phyloP scores from a whole-genome alignment of 2,329 filamentous ascomycete species.

The Botrytis paeoniae region DNA sequence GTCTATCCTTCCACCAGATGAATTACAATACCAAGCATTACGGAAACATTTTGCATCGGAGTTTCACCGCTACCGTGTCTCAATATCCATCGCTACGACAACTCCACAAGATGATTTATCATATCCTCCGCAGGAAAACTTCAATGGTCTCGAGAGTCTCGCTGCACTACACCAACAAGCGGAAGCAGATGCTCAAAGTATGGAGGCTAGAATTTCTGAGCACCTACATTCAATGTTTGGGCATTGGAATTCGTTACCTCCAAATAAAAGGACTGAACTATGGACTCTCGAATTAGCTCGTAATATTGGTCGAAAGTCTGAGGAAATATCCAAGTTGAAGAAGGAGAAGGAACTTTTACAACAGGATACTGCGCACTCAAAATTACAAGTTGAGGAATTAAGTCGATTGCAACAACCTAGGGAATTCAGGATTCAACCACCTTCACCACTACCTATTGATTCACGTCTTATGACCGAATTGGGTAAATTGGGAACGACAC shows the following conservation, averaged over 20 bases:
- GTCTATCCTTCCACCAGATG: slow-evolving; percentile 72
- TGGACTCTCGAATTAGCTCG: slow-evolving; percentile 62
- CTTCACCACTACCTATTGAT: slow-evolving; percentile 52
- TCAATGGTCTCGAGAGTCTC: slow-evolving; percentile 35
- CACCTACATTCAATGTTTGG: slow-evolving; percentile 76
- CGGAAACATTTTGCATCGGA: slow-evolving; percentile 63
- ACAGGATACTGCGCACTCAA: slow-evolving; percentile 57
- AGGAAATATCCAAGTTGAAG: slow-evolving; percentile 50
- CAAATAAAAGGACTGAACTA: slow-evolving; percentile 54
- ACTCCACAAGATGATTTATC: slow-evolving; percentile 49
- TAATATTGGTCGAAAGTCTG: slow-evolving; percentile 54
- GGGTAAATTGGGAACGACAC: slow-evolving; percentile 46
- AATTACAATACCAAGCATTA: slow-evolving; percentile 71
- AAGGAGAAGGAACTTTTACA: slow-evolving; percentile 43
- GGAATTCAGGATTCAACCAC: slow-evolving; percentile 54
- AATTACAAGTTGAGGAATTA: slow-evolving; percentile 57
- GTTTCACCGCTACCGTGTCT: slow-evolving; percentile 62
- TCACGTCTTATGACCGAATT: slow-evolving; percentile 48
- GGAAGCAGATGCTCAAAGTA: slow-evolving; percentile 40
- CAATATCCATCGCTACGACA: slow-evolving; percentile 50
- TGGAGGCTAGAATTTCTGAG: slow-evolving; percentile 67
- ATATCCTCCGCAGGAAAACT: slow-evolving; percentile 42
- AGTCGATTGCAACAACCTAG: slow-evolving; percentile 57
- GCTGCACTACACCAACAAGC: slow-evolving; percentile 38
- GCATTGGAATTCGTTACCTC: slow-evolving; percentile 68